phyloP scores from a whole-genome alignment of 768 basidiomycete species.

The Amanita subjunquillea region DNA sequence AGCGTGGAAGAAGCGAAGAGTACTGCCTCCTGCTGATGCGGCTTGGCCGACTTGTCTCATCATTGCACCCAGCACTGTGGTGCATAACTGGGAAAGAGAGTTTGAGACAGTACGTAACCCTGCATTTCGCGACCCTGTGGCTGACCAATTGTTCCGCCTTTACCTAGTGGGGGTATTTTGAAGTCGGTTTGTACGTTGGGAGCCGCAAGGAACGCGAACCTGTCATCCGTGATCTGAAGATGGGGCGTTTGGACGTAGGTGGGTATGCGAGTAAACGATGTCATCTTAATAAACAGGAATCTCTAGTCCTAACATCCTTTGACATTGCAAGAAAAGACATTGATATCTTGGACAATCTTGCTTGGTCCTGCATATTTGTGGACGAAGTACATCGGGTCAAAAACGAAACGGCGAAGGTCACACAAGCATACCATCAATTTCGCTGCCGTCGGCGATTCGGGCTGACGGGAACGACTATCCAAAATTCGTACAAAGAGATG shows the following conservation, averaged over 20 bases:
- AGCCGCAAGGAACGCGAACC: constrained; percentile 37
- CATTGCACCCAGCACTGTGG: constrained; percentile 76
- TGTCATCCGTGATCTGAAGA: constrained; percentile 60
- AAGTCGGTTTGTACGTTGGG: constrained; percentile 66
- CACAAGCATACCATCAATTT: constrained; percentile 64
- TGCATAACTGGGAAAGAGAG: constrained; percentile 86
- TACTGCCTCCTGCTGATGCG: constrained; percentile 54
- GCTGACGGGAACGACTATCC: constrained; percentile 70
- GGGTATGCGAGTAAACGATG: constrained; percentile 17
- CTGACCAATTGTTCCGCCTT: background rate
- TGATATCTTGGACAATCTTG: constrained; percentile 51
- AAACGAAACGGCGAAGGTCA: constrained; percentile 58
- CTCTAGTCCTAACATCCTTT: constrained; percentile 76
- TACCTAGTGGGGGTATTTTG: constrained; percentile 90
- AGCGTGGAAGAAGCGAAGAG: constrained; percentile 41
- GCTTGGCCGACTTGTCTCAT: constrained; percentile 86
- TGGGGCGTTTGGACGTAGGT: constrained; percentile 83
- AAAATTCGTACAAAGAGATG: constrained; percentile 85
- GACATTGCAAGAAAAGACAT: constrained; percentile 69
- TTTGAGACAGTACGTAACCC: constrained; percentile 52
- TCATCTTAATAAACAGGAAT: background rate
- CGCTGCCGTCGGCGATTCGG: constrained; percentile 65
- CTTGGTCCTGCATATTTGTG: constrained; percentile 66
- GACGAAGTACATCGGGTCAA: constrained; percentile 93
- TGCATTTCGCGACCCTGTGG: background rate